Evolutionary conservation across 352 stramenopile genomes (phyloP).

Genomic region (Aphanomyces cochlioides): DNA sequence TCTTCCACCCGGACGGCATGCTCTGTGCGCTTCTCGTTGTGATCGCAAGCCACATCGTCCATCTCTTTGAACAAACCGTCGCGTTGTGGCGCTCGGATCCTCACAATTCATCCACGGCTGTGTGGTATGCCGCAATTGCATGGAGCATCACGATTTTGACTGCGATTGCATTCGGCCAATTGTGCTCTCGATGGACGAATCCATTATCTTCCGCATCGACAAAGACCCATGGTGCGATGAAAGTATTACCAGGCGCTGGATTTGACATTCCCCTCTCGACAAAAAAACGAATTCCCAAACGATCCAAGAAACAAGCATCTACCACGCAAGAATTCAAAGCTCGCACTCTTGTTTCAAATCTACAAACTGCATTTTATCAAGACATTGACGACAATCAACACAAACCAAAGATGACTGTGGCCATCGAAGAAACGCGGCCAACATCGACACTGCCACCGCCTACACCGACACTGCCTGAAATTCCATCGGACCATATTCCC

Average conservation of each 20-base stretch:
- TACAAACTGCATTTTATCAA: too few relatives aligned
- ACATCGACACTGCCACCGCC: background rate
- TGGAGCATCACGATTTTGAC: background rate
- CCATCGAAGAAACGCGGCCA: background rate
- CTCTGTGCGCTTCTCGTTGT: constrained; percentile 17
- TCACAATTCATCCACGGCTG: too few relatives aligned
- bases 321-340: too few relatives aligned
- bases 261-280: background rate
- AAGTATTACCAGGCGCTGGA: background rate
- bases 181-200: background rate
- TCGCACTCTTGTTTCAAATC: too few relatives aligned
- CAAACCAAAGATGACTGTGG: background rate
- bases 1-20: constrained; percentile 29
- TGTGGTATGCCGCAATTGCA: background rate
- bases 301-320: too few relatives aligned
- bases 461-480: background rate
- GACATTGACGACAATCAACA: too few relatives aligned
- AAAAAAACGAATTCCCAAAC: too few relatives aligned
- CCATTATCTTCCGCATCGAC: too few relatives aligned
- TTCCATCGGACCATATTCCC: background rate
- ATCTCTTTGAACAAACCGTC: constrained; percentile 6
- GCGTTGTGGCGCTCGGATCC: constrained; percentile 5
- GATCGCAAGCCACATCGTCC: background rate
- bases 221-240: too few relatives aligned
- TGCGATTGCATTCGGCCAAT: background rate